These are phyloP conservation scores for Diplotaxis tenuifolia DNA, from an alignment of 345 rosid genomes.

Conservation along the genomic window DNA sequence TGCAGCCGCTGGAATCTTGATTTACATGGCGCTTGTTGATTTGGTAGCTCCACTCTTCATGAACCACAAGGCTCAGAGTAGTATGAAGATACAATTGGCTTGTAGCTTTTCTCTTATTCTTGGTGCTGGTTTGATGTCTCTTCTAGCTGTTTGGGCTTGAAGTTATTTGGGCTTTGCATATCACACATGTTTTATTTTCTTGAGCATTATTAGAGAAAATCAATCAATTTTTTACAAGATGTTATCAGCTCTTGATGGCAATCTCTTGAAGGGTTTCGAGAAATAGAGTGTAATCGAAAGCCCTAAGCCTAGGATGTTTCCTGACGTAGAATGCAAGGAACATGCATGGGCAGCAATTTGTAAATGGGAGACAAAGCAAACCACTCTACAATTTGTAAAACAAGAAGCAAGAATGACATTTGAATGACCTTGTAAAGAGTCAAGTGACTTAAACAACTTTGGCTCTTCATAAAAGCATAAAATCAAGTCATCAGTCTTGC, in stretches of 20 bases:
- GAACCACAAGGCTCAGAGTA: constrained; percentile 41
- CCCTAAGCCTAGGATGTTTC: neutral
- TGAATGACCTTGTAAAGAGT: neutral
- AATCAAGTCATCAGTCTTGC: constrained; percentile 17
- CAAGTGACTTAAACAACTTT: neutral
- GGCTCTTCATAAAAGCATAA: constrained; percentile 32
- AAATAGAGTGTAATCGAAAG: neutral
- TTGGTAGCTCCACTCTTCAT: constrained; percentile 53
- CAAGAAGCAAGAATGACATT: neutral
- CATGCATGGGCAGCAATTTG: neutral
- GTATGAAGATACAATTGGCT: constrained; percentile 35
- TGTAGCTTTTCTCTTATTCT: constrained; percentile 41
- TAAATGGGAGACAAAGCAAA: neutral
- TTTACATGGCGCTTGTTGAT: constrained; percentile 65
- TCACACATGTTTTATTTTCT: constrained; percentile 3
- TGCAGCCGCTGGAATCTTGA: constrained; percentile 56
- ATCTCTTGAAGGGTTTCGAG: neutral
- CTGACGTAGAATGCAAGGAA: neutral
- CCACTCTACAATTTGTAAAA: neutral
- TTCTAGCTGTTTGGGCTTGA: constrained; percentile 63
- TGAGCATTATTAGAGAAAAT: neutral
- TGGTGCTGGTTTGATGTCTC: constrained; percentile 62
- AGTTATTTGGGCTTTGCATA: constrained; percentile 40
- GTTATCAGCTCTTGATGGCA: neutral
- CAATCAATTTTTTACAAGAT: neutral